Evolutionary conservation across 1,284 basidiomycete species (phyloP).

Genomic region (Apiotrichum domesticum): DNA sequence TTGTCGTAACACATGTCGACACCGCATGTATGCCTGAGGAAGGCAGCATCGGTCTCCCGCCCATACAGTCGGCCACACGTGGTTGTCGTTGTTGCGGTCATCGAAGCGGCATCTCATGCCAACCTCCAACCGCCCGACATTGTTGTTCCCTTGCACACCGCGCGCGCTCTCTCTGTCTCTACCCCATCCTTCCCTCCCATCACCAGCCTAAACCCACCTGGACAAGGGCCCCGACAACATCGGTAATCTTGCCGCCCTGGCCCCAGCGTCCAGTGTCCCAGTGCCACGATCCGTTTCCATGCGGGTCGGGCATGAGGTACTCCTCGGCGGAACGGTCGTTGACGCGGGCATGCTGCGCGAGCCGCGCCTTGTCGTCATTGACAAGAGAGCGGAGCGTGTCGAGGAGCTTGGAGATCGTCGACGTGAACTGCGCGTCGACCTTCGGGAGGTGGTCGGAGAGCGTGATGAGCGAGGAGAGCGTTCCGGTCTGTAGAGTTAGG

Average conservation of each 20-base stretch:
- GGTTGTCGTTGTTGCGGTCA: no score
- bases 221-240: constrained; percentile 72
- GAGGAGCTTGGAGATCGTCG: constrained; percentile 83
- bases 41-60: no score
- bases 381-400: constrained; percentile 87
- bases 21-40: no score
- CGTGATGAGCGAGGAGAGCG: constrained; percentile 79
- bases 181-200: no score
- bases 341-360: constrained; percentile 68
- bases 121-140: no score
- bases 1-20: no score
- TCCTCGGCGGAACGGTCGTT: constrained; percentile 76
- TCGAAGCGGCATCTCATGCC: no score
- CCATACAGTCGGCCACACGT: no score
- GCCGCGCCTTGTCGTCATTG: constrained; percentile 78
- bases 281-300: constrained; percentile 50
- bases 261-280: constrained; percentile 89
- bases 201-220: constrained; percentile 55
- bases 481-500: constrained; percentile 67
- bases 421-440: constrained; percentile 80
- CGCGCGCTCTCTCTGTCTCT: neutral
- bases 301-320: constrained; percentile 54
- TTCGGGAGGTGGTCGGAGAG: constrained; percentile 92
- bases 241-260: constrained; percentile 66
- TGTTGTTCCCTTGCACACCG: no score